Percentiles rank a stretch among this genome's conserved stretches.
These are phyloP conservation scores for Diversispora epigaea DNA, from an alignment of 192 early-diverging fungal species.

Conservation along the genomic window DNA sequence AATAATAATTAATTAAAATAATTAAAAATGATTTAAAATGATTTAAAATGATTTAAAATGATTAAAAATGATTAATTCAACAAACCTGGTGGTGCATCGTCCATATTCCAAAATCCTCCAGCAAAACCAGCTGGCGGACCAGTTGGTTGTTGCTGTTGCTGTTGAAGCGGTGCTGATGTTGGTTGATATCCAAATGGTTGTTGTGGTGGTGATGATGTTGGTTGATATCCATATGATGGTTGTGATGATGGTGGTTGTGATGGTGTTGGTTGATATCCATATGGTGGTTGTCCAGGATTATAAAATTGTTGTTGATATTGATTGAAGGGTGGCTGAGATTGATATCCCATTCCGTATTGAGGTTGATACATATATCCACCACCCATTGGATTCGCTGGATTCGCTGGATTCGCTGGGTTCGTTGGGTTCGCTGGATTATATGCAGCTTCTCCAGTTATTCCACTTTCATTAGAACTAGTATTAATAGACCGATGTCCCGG, in stretches of 20 bases:
- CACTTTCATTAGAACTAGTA: neutral
- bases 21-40: neutral
- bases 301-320: neutral
- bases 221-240: conserved; percentile 3
- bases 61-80: neutral
- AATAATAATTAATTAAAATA: neutral
- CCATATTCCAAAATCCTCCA: conserved; percentile 22
- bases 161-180: neutral
- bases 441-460: too few species aligned
- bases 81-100: conserved; percentile 28
- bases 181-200: neutral
- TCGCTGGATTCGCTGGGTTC: neutral
- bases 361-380: neutral
- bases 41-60: neutral
- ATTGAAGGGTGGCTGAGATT: conserved; percentile 6
- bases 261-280: conserved; percentile 6
- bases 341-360: neutral
- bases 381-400: neutral
- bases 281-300: neutral
- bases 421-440: neutral
- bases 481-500: neutral
- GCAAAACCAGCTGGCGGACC: conserved; percentile 17
- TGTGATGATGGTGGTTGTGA: neutral
- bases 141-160: neutral
- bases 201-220: neutral